These are phyloP conservation scores for Acacia confusa DNA, from an alignment of 306 rosid genomes.

Conservation along the genomic window DNA sequence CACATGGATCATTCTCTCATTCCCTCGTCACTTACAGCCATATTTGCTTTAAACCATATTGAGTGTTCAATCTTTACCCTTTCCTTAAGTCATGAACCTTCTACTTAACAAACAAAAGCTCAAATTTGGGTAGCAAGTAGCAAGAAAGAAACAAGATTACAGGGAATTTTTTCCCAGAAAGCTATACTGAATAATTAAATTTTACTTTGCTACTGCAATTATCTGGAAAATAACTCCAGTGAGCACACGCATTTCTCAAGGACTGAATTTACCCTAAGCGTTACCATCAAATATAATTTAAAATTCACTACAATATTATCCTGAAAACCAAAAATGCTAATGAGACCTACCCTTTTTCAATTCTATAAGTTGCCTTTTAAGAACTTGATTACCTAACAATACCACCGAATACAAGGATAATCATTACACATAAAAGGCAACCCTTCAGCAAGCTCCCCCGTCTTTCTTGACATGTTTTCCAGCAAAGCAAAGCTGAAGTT, in stretches of 20 bases:
- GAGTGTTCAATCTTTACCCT: neutral
- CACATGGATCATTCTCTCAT: no score
- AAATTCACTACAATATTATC: slow-evolving; percentile 23
- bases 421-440: slow-evolving; percentile 25
- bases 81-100: neutral
- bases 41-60: neutral
- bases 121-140: neutral
- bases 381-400: slow-evolving; percentile 33
- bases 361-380: slow-evolving; percentile 23
- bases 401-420: slow-evolving; percentile 7
- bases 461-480: slow-evolving; percentile 24
- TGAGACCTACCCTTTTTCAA: slow-evolving; percentile 26
- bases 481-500: slow-evolving; percentile 29
- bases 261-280: slow-evolving; percentile 2
- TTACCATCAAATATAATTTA: slow-evolving; percentile 3
- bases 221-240: slow-evolving; percentile 13
- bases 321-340: slow-evolving; percentile 26
- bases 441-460: slow-evolving; percentile 28
- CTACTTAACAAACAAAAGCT: neutral
- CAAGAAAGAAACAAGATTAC: neutral
- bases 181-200: slow-evolving; percentile 12
- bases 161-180: neutral
- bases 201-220: slow-evolving; percentile 3
- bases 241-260: slow-evolving; percentile 25
- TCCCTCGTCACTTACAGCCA: no score